phyloP scores from a whole-genome alignment of 352 stramenopile genomes.

The Globisporangium cylindrosporum region DNA sequence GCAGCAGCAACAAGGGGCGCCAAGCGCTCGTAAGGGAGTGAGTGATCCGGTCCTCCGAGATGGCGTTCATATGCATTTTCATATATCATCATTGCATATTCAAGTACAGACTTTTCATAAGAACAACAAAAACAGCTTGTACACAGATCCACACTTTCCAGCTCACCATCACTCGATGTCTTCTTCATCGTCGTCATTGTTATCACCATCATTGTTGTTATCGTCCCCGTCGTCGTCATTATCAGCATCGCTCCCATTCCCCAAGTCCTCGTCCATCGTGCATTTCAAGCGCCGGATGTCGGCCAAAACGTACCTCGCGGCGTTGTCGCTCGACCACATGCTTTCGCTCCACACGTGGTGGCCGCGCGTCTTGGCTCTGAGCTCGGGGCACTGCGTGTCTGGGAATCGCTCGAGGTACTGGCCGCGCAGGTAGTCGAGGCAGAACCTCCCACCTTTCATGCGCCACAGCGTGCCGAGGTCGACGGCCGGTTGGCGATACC shows the following conservation, averaged over 20 bases:
- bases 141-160: not conserved
- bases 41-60: not conserved
- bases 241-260: not conserved
- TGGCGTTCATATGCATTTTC: not conserved
- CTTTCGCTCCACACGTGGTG: constrained; percentile 24
- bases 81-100: not conserved
- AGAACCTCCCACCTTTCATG: constrained; percentile 14
- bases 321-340: constrained; percentile 28
- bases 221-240: not conserved
- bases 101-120: not conserved
- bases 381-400: not conserved
- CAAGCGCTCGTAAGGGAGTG: not conserved
- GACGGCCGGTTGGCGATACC: constrained; percentile 16
- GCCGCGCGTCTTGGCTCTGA: not conserved
- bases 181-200: not conserved
- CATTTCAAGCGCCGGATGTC: constrained; percentile 20
- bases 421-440: constrained; percentile 26
- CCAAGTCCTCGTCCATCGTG: not conserved
- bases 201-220: not conserved
- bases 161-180: not conserved
- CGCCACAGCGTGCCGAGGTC: constrained; percentile 22
- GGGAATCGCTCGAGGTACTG: constrained; percentile 25
- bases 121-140: not conserved
- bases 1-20: not conserved
- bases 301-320: constrained; percentile 9